Percentiles rank a stretch among this genome's conserved stretches.
Conservation (phyloP, 306 rosid genomes). For the Cucumis hystrix region DNA sequence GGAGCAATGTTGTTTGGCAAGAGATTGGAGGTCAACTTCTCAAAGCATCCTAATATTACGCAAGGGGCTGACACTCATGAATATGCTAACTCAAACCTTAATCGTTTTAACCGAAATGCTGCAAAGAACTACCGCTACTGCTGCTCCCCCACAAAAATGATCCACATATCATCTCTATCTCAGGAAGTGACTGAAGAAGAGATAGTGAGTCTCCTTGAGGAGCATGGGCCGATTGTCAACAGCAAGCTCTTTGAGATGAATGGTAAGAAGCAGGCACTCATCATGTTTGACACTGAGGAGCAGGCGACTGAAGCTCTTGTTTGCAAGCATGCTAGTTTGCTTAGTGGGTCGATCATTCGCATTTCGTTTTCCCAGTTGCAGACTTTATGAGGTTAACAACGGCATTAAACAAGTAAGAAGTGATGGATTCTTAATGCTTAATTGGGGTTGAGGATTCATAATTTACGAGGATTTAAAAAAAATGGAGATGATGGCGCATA, state of each 20-base stretch:
- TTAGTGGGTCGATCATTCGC: constrained; percentile 63
- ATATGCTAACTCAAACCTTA: constrained; percentile 79
- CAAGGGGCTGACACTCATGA: constrained; percentile 95
- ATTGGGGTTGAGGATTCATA: constrained; percentile 35
- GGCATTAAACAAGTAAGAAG: constrained; percentile 11
- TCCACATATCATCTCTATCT: constrained; percentile 86
- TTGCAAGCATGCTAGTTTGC: constrained; percentile 85
- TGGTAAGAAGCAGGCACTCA: constrained; percentile 91
- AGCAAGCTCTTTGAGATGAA: constrained; percentile 92
- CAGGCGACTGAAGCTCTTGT: constrained; percentile 95
- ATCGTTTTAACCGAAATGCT: constrained; percentile 95
- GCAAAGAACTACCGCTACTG: constrained; percentile 96
- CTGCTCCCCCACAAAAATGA: constrained; percentile 92
- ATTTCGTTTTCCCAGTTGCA: constrained; percentile 96
- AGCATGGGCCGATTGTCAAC: constrained; percentile 61
- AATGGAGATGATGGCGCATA: constrained; percentile 35
- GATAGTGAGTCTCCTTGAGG: constrained; percentile 63
- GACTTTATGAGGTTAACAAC: constrained; percentile 28
- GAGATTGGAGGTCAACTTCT: constrained; percentile 87
- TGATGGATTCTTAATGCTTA: constrained; percentile 27
- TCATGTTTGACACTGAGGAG: constrained; percentile 85
- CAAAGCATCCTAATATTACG: constrained; percentile 76
- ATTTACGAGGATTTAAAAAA: constrained; percentile 30
- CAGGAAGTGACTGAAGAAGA: constrained; percentile 86
- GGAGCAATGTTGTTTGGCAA: constrained; percentile 83